Evolutionary conservation across 2,329 filamentous ascomycete genomes (phyloP), one percentile per base, ranked within the genome.

Genomic region (Exserohilum turcica): DNA sequence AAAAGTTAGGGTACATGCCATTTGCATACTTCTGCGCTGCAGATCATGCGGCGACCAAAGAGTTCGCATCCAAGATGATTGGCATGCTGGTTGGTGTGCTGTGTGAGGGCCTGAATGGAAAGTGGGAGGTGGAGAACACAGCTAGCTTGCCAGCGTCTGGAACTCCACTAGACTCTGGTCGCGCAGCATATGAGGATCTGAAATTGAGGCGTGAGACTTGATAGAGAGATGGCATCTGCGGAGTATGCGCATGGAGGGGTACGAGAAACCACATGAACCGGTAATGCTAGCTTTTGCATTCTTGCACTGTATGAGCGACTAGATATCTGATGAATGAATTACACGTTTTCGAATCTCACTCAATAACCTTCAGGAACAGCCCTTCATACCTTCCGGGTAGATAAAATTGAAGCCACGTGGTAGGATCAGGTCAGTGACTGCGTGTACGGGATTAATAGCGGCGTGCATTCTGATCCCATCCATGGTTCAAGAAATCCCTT

Each of bases 1-100:
- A 29, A 35, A 31, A 37, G 27, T 6, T 49, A 5, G 54, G 54
- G 27, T 43, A 35, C 21, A 55, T 58, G 48, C 52, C 52, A n/a
- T 58, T 60, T 16, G 57, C 52, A 31, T 32, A 38, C 10, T 38
- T 15, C 8, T 58, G 55, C 18, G 37, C 52, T 7, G 55, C 55
- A 13, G 49, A 58, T 10, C 43, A 32, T 6, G 6, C 7, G 12
- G 18, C 48, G 4, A 58, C 55, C 13, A 52, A 42, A 16, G 47
- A 42, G 24, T 59, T 61, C 15, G 52, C 45, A 24, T 44, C 48
- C 24, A 56, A 59, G 24, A 52, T 59, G 58, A 51, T 61, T 13
- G 48, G 39, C 3, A 8, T 60, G 42, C 24, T 57, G 24, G 43
- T 53, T 5, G 54, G 51, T 19, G 46, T 51, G 19, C 43, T 60